Conservation (phyloP, 202 grass and related monocot genomes). For the Panicum hallii region DNA sequence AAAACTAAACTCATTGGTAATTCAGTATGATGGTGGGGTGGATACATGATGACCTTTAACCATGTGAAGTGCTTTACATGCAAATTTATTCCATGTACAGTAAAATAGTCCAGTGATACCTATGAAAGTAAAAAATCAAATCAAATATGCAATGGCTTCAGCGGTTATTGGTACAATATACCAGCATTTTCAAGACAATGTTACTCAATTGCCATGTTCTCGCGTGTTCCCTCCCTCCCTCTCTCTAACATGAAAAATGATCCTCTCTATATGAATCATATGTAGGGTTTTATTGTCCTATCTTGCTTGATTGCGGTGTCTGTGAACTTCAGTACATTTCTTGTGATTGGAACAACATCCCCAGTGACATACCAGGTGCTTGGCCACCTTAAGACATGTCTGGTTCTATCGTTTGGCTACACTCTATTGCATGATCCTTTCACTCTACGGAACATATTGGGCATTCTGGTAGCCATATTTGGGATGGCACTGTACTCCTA, state of each 20-base stretch:
- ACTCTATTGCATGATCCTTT: conserved; percentile 90
- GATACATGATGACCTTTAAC: not conserved
- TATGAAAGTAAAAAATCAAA: conserved; percentile 24
- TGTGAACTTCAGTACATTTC: conserved; percentile 99
- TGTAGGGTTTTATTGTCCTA: conserved; percentile 91
- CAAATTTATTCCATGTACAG: conserved; percentile 18
- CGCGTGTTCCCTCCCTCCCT: too few relatives aligned
- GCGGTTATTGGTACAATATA: conserved; percentile 36
- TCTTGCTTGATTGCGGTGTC: conserved; percentile 98
- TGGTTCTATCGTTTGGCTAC: conserved; percentile 94
- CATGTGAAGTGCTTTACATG: conserved; percentile 17
- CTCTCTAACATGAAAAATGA: conserved; percentile 38
- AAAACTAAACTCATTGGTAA: not conserved
- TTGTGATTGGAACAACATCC: conserved; percentile 98
- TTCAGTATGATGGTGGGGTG: not conserved
- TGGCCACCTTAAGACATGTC: conserved; percentile 98
- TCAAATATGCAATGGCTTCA: conserved; percentile 28
- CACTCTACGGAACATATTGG: conserved; percentile 80
- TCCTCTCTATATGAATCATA: conserved; percentile 38
- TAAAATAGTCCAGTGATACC: conserved; percentile 34
- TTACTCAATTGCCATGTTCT: conserved; percentile 20
- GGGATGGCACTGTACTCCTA: conserved; percentile 95
- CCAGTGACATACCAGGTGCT: conserved; percentile 99
- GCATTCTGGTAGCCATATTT: conserved; percentile 93
- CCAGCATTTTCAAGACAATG: conserved; percentile 27